These are phyloP conservation scores for Hygrophorus pudorinus DNA, from an alignment of 768 basidiomycete genomes.

Conservation along the genomic window DNA sequence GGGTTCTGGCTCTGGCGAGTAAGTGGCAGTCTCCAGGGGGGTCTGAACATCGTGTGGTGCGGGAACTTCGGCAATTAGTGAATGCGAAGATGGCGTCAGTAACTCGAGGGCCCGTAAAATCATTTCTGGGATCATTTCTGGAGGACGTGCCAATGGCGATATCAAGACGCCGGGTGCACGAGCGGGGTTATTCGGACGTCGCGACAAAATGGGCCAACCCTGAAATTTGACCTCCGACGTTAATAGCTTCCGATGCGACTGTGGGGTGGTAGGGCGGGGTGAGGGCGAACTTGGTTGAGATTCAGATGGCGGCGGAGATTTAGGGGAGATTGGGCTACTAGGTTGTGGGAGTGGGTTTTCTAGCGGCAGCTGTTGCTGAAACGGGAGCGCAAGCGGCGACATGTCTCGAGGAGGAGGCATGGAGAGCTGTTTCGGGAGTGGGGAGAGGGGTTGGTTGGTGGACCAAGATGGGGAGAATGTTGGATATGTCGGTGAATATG, in stretches of 20 bases:
- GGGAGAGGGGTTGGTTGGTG: constrained; percentile 38
- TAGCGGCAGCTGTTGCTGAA: constrained; percentile 1
- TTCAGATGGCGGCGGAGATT: constrained; percentile 5
- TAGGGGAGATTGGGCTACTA: neutral
- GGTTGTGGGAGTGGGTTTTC: neutral
- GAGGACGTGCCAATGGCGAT: constrained; percentile 53
- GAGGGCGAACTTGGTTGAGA: constrained; percentile 7
- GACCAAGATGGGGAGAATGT: constrained; percentile 35
- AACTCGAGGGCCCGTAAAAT: too few species aligned
- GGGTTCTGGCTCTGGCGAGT: constrained; percentile 21
- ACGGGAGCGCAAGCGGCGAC: constrained; percentile 5
- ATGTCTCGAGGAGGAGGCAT: constrained; percentile 29
- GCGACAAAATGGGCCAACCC: constrained; percentile 62
- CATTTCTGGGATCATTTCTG: too few species aligned
- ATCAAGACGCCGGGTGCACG: constrained; percentile 65
- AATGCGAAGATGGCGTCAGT: too few species aligned
- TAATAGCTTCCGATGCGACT: neutral
- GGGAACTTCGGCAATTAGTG: too few species aligned
- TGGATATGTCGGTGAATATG: constrained; percentile 23
- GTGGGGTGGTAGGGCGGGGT: constrained; percentile 3
- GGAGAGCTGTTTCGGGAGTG: constrained; percentile 54
- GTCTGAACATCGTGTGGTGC: constrained; percentile 43
- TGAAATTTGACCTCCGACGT: constrained; percentile 9
- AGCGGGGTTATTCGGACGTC: constrained; percentile 55
- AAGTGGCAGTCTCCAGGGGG: constrained; percentile 45